phyloP scores from a whole-genome alignment of 148 eudicot species.

The Amaranthus cruentus region DNA sequence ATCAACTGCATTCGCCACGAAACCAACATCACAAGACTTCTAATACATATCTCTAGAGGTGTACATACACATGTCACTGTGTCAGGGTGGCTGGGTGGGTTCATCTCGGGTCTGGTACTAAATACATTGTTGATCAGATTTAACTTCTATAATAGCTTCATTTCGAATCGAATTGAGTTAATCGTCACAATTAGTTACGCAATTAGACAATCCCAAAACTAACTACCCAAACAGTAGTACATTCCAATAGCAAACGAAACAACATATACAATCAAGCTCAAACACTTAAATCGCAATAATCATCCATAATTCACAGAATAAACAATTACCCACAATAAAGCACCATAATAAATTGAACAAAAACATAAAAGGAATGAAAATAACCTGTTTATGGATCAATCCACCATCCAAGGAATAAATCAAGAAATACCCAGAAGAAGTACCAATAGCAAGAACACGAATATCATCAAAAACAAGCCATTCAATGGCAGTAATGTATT shows the following conservation, averaged over 20 bases:
- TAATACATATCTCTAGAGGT: too few relatives aligned
- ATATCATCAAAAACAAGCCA: slow-evolving; percentile 83
- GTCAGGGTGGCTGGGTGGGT: too few relatives aligned
- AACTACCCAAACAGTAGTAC: too few relatives aligned
- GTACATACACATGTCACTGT: too few relatives aligned
- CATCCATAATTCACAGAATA: neutral
- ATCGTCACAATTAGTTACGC: too few relatives aligned
- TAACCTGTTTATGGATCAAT: slow-evolving; percentile 88
- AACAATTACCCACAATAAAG: neutral
- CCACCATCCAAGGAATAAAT: slow-evolving; percentile 64
- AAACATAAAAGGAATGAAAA: slow-evolving; percentile 16
- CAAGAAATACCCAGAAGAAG: slow-evolving; percentile 72
- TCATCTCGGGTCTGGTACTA: too few relatives aligned
- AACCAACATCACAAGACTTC: neutral
- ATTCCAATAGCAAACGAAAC: too few relatives aligned
- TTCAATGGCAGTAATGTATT: slow-evolving; percentile 65
- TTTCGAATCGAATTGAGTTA: too few relatives aligned
- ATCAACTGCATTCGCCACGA: slow-evolving; percentile 3
- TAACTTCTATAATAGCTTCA: too few relatives aligned
- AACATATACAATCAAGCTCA: neutral
- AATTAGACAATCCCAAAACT: too few relatives aligned
- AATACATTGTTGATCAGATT: too few relatives aligned
- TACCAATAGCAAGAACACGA: slow-evolving; percentile 74
- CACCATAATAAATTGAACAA: neutral
- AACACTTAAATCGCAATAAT: neutral